A percentile compares a stretch with the other conserved stretches of the same genome.
Conservation (phyloP, 2,329 filamentous ascomycete species). For the Gaeumannomyces sp. region DNA sequence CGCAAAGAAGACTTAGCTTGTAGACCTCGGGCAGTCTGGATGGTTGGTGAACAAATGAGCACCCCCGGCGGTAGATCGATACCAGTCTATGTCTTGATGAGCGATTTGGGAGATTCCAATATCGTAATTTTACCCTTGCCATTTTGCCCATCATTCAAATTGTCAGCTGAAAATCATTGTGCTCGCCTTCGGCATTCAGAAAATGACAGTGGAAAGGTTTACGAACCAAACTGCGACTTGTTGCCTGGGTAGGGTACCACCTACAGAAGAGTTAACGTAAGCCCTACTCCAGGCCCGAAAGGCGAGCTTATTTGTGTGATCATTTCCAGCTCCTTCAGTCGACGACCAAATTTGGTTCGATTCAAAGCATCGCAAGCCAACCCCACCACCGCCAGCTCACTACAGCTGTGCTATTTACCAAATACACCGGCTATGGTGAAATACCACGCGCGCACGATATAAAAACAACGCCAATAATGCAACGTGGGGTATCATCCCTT, state of each 20-base stretch:
- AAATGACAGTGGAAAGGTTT: neutral
- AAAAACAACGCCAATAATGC: constrained; percentile 7
- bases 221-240: too few relatives aligned
- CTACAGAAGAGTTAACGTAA: too few relatives aligned
- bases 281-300: neutral
- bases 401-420: neutral
- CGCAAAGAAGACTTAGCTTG: constrained; percentile 8
- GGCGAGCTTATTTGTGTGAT: neutral
- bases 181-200: neutral
- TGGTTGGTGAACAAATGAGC: neutral
- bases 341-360: neutral
- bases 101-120: neutral
- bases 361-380: neutral
- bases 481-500: constrained; percentile 4
- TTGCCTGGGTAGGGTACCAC: too few relatives aligned
- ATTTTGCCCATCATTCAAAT: neutral
- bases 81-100: neutral
- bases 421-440: neutral
- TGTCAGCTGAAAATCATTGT: neutral
- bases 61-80: neutral
- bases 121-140: neutral
- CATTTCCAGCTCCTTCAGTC: neutral
- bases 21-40: neutral
- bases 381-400: too few relatives aligned
- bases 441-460: neutral